phyloP scores from a whole-genome alignment of 2,329 filamentous ascomycete genomes.

The Aspergillus spinulosporus region DNA sequence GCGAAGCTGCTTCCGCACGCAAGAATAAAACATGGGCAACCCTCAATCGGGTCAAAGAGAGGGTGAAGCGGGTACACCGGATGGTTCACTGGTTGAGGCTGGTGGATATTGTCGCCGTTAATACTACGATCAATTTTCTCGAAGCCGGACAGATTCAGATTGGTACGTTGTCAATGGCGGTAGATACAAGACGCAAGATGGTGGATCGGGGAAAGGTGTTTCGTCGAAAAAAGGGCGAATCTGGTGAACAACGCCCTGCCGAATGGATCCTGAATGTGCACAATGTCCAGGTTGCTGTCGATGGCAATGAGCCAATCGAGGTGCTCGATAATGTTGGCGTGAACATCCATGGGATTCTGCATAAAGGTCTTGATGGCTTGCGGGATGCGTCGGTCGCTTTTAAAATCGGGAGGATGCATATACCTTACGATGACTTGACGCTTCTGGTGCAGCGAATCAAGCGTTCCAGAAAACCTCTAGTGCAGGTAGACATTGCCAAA shows the following conservation, averaged over 20 bases:
- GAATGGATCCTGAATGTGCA: slow-evolving; percentile 90
- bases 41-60: slow-evolving; percentile 76
- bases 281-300: slow-evolving; percentile 84
- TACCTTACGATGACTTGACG: slow-evolving; percentile 84
- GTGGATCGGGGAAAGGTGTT: slow-evolving; percentile 89
- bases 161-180: slow-evolving; percentile 78
- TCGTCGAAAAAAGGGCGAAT: slow-evolving; percentile 69
- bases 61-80: slow-evolving; percentile 79
- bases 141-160: slow-evolving; percentile 84
- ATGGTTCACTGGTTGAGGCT: slow-evolving; percentile 86
- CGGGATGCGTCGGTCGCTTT: slow-evolving; percentile 86
- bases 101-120: slow-evolving; percentile 83
- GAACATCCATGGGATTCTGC: slow-evolving; percentile 88
- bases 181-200: slow-evolving; percentile 89
- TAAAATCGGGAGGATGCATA: slow-evolving; percentile 85
- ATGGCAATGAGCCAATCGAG: slow-evolving; percentile 81
- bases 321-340: slow-evolving; percentile 83
- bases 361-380: slow-evolving; percentile 80
- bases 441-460: slow-evolving; percentile 41
- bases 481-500: slow-evolving; percentile 42
- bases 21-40: slow-evolving; percentile 77
- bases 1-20: slow-evolving; percentile 20
- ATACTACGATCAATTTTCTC: slow-evolving; percentile 72
- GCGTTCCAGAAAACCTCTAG: slow-evolving; percentile 35
- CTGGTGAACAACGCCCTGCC: slow-evolving; percentile 68